Conservation (phyloP, 2,329 filamentous ascomycete genomes). For the Grosmannia serpens region DNA sequence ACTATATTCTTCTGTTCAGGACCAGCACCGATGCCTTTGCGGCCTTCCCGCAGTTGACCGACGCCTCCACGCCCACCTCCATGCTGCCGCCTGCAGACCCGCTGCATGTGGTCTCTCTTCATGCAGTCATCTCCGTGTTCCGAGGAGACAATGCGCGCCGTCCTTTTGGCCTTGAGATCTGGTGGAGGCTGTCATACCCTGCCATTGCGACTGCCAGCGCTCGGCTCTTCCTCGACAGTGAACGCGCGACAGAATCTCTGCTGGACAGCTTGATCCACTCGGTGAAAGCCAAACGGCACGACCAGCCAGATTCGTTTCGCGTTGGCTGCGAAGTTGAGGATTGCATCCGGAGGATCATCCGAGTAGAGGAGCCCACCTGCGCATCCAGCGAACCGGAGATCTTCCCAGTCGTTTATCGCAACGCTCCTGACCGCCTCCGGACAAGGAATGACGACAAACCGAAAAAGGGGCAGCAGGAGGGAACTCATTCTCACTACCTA, state of each 20-base stretch:
- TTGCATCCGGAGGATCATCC: slow-evolving; percentile 34
- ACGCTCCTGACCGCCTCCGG: slow-evolving; percentile 22
- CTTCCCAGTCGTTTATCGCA: slow-evolving; percentile 41
- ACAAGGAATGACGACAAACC: slow-evolving; percentile 25
- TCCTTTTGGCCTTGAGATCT: slow-evolving; percentile 42
- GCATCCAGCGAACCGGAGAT: slow-evolving; percentile 27
- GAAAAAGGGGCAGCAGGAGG: slow-evolving; percentile 31
- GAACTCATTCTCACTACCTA: slow-evolving; percentile 44
- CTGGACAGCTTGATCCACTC: slow-evolving; percentile 31
- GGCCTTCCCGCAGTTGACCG: slow-evolving; percentile 29
- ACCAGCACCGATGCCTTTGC: slow-evolving; percentile 33
- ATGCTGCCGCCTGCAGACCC: slow-evolving; percentile 18
- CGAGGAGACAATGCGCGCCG: slow-evolving; percentile 37
- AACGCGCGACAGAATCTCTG: slow-evolving; percentile 38
- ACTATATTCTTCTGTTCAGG: slow-evolving; percentile 39
- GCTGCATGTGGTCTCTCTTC: slow-evolving; percentile 34
- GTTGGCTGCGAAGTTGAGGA: slow-evolving; percentile 35
- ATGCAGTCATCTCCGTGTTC: slow-evolving; percentile 40
- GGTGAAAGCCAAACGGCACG: slow-evolving; percentile 20
- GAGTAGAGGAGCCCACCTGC: slow-evolving; percentile 29
- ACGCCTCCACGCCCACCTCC: slow-evolving; percentile 9
- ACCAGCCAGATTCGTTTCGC: slow-evolving; percentile 23
- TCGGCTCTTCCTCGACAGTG: slow-evolving; percentile 36
- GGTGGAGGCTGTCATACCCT: slow-evolving; percentile 38
- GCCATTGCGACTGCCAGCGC: slow-evolving; percentile 34